Evolutionary conservation across 345 rosid genomes (phyloP).

Genomic region (Gossypium herbaceum): DNA sequence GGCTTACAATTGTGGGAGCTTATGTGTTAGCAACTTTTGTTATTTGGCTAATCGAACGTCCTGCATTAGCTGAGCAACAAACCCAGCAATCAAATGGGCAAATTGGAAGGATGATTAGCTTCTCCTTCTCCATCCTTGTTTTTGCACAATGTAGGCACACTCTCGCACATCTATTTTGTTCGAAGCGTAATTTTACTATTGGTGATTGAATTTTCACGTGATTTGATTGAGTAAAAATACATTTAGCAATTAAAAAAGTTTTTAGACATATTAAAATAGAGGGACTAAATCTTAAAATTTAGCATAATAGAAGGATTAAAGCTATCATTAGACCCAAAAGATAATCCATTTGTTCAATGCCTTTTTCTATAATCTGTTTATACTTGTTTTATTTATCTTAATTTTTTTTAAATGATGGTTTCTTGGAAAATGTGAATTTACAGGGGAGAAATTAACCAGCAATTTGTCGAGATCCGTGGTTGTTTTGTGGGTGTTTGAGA

Average conservation of each 20-base stretch:
- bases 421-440: neutral
- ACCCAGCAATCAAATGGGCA: neutral
- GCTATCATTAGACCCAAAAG: too few species aligned
- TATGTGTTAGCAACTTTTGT: neutral
- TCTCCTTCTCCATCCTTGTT: constrained; percentile 10
- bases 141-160: neutral
- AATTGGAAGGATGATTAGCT: neutral
- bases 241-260: too few species aligned
- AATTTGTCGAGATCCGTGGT: constrained; percentile 37
- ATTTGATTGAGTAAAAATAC: too few species aligned
- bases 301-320: too few species aligned
- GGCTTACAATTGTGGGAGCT: neutral
- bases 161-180: neutral
- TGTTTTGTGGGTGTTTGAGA: constrained; percentile 39
- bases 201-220: too few species aligned
- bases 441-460: constrained; percentile 34
- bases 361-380: neutral
- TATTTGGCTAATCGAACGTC: constrained; percentile 7
- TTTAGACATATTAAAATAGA: too few species aligned
- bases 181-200: too few species aligned
- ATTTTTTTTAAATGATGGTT: neutral
- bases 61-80: neutral
- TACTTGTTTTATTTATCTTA: neutral
- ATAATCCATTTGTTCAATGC: too few species aligned
- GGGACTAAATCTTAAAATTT: too few species aligned